Evolutionary conservation across 2,329 filamentous ascomycete species (phyloP).

Genomic region (Leptographium procerum): DNA sequence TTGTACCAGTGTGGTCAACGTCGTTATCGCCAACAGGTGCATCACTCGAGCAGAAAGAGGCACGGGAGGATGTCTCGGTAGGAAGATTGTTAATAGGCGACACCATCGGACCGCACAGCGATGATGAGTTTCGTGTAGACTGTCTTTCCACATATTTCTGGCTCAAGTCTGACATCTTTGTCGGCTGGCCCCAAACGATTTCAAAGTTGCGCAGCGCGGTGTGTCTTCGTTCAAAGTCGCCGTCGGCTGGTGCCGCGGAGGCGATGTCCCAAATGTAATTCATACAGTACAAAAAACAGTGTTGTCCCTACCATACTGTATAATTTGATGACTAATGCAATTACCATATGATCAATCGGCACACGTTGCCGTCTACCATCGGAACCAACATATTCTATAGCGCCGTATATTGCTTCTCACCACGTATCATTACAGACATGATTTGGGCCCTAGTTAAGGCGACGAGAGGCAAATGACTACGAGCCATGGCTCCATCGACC

Average conservation of each 20-base stretch:
- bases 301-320: too few species aligned
- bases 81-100: neutral
- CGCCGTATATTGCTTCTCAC: neutral
- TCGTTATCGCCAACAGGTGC: neutral
- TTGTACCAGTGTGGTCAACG: neutral
- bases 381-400: neutral
- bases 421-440: constrained; percentile 19
- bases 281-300: too few species aligned
- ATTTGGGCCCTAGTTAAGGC: constrained; percentile 24
- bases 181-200: too few species aligned
- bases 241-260: too few species aligned
- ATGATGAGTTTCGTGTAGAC: neutral
- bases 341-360: neutral
- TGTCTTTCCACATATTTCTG: neutral
- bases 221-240: too few species aligned
- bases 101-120: neutral
- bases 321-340: neutral
- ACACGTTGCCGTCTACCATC: neutral
- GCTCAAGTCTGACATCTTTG: neutral
- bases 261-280: too few species aligned
- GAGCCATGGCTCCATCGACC: constrained; percentile 25
- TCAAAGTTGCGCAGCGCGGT: too few species aligned
- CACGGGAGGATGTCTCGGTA: neutral
- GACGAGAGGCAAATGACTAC: constrained; percentile 31
- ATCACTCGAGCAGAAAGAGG: neutral